Conservation (phyloP, 2,329 filamentous ascomycete species). For the Leptographium lundbergii region DNA sequence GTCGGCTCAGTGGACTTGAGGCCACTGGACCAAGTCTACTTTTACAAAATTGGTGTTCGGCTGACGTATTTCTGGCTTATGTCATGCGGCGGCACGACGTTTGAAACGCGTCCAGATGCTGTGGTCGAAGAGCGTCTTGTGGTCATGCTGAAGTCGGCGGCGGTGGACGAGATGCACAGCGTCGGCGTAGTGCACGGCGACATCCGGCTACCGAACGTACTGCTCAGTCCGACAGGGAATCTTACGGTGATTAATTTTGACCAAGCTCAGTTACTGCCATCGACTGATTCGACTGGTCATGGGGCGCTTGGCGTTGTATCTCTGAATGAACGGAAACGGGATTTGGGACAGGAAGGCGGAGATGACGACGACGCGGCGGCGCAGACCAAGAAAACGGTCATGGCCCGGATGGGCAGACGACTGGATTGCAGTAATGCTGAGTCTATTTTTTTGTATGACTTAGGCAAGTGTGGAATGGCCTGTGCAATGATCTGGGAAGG, state of each 20-base stretch:
- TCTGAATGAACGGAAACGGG: no score
- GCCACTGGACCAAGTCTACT: conserved; percentile 3
- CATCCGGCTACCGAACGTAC: conserved; percentile 6
- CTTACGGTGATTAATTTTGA: background rate
- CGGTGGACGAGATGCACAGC: conserved; percentile 3
- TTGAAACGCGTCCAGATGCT: background rate
- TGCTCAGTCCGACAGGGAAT: background rate
- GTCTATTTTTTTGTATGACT: no score
- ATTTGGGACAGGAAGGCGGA: no score
- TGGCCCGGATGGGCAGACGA: no score
- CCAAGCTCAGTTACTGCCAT: no score
- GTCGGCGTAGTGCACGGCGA: conserved; percentile 9
- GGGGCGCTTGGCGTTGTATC: no score
- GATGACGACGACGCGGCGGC: no score
- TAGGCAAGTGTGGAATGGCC: no score
- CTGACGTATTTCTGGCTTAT: conserved; percentile 6
- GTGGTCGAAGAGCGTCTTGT: background rate
- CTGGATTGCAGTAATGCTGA: no score
- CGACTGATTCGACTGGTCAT: no score
- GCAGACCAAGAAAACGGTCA: no score
- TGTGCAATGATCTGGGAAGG: no score
- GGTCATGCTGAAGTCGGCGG: background rate
- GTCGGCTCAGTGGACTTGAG: conserved; percentile 7
- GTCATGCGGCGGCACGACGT: conserved; percentile 1
- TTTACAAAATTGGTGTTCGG: conserved; percentile 7